These are phyloP conservation scores for Bacterosira constricta DNA, from an alignment of 108 stramenopile genomes.

Conservation along the genomic window DNA sequence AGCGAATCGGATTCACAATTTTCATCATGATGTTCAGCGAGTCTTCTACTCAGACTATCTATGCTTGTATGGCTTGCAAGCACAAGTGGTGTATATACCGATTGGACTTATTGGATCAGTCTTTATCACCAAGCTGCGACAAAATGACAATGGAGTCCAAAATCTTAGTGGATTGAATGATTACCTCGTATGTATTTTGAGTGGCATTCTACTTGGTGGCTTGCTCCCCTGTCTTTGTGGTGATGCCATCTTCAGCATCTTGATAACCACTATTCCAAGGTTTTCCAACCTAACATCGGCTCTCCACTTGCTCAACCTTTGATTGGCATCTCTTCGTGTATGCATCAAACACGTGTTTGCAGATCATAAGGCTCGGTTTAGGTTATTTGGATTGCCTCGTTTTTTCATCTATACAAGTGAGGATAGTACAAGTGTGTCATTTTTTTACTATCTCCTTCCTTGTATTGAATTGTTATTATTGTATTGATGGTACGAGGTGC, in stretches of 20 bases:
- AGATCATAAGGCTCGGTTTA: not conserved
- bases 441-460: not conserved
- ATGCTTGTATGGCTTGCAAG: conserved; percentile 14
- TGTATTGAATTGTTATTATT: not conserved
- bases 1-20: not conserved
- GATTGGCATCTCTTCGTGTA: not conserved
- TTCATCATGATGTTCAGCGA: not conserved
- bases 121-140: conserved; percentile 2
- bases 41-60: no score
- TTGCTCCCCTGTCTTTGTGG: not conserved
- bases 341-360: conserved; percentile 1
- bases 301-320: not conserved
- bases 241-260: not conserved
- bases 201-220: not conserved
- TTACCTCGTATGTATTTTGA: not conserved
- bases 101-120: conserved; percentile 17
- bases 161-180: conserved; percentile 10
- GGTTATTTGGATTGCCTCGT: not conserved
- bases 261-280: not conserved
- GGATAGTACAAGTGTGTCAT: not conserved
- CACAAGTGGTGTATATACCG: conserved; percentile 13
- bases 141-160: conserved; percentile 21
- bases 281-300: not conserved
- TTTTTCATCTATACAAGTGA: not conserved
- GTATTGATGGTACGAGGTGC: no score